These are phyloP conservation scores for Ophiostoma australiae DNA, from an alignment of 2,329 filamentous ascomycete genomes.

Conservation along the genomic window DNA sequence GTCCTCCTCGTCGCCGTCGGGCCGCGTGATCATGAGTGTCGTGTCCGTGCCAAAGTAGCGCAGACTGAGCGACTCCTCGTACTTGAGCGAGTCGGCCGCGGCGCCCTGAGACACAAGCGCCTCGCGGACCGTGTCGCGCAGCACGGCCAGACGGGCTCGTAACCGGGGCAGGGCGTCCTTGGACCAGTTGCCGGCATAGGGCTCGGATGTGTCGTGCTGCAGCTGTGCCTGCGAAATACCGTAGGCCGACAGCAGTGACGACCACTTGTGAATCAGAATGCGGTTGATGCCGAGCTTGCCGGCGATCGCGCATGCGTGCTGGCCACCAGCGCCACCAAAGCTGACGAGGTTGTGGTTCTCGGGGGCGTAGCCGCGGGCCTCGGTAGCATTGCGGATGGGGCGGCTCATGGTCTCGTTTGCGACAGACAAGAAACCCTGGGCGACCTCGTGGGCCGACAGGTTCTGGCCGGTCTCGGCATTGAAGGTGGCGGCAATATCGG, in stretches of 20 bases:
- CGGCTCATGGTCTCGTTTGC: conserved; percentile 68
- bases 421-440: conserved; percentile 57
- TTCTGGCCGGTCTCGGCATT: conserved; percentile 54
- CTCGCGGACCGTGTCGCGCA: conserved; percentile 66
- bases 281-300: conserved; percentile 77
- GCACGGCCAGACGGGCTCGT: conserved; percentile 39
- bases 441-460: conserved; percentile 57
- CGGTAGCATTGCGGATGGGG: conserved; percentile 82
- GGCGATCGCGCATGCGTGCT: conserved; percentile 84
- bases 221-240: conserved; percentile 72
- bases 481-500: conserved; percentile 80
- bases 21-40: conserved; percentile 72
- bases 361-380: conserved; percentile 89
- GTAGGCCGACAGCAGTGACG: conserved; percentile 82
- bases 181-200: conserved; percentile 14
- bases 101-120: conserved; percentile 44
- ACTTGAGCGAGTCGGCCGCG: background rate
- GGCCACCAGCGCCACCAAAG: conserved; percentile 86
- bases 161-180: conserved; percentile 1
- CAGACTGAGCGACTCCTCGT: conserved; percentile 62
- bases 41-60: conserved; percentile 86
- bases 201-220: conserved; percentile 15
- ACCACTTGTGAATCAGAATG: conserved; percentile 80
- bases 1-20: conserved; percentile 62
- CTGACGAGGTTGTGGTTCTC: conserved; percentile 81